phyloP scores from a whole-genome alignment of 75 land plant species.

The Cunninghamia lanceolata region DNA sequence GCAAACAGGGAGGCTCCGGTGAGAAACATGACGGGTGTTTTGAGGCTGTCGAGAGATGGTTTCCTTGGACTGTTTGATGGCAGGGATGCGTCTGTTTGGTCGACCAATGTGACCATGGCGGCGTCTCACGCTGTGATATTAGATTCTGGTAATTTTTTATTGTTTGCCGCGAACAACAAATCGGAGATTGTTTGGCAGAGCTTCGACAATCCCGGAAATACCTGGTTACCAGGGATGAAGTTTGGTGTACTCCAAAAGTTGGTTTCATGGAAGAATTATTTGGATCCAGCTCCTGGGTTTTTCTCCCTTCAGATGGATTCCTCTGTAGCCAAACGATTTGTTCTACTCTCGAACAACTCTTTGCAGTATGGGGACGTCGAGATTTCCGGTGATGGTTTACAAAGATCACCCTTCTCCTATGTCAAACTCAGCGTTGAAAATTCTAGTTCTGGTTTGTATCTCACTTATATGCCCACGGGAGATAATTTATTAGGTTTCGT shows the following conservation, averaged over 20 bases:
- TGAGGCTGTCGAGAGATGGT: too few relatives aligned
- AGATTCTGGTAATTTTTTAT: slow-evolving; percentile 10
- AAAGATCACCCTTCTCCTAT: too few relatives aligned
- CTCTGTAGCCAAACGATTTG: slow-evolving; percentile 5
- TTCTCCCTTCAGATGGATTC: slow-evolving; percentile 19
- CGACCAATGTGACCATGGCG: too few relatives aligned
- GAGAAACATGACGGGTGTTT: too few relatives aligned
- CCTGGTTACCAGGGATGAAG: slow-evolving; percentile 55
- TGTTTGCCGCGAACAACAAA: neutral
- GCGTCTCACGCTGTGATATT: too few relatives aligned
- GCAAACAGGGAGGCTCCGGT: too few relatives aligned
- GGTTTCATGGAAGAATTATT: slow-evolving; percentile 21
- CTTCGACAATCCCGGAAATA: slow-evolving; percentile 61
- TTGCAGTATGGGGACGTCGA: slow-evolving; percentile 18
- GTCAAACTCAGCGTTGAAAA: neutral
- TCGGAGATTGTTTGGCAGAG: slow-evolving; percentile 47
- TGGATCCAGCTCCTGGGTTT: slow-evolving; percentile 11
- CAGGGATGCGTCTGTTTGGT: too few relatives aligned
- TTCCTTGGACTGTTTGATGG: too few relatives aligned
- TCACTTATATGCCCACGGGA: too few relatives aligned
- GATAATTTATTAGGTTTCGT: too few relatives aligned
- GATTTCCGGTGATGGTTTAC: too few relatives aligned
- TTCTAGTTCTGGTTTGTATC: too few relatives aligned
- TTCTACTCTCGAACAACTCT: slow-evolving; percentile 14
- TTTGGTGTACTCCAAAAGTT: slow-evolving; percentile 16